Conservation (phyloP, 2,329 filamentous ascomycete genomes). For the Macrophomina pseudophaseolina region DNA sequence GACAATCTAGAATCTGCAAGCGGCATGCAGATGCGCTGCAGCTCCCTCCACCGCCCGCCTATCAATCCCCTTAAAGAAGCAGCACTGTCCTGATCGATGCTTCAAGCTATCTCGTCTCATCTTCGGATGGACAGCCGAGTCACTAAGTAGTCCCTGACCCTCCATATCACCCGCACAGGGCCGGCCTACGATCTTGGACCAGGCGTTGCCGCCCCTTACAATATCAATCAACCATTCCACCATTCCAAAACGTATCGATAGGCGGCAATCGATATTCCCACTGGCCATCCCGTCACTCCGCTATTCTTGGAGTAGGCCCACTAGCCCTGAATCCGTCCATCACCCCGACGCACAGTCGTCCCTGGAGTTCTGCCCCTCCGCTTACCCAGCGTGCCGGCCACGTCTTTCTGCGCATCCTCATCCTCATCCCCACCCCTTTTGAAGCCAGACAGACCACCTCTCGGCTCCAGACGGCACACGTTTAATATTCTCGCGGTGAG, state of each 20-base stretch:
- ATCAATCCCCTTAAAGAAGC: constrained; percentile 6
- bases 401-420: constrained; percentile 13
- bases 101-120: constrained; percentile 20
- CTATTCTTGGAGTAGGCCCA: constrained; percentile 11
- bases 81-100: constrained; percentile 1
- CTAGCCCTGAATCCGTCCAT: constrained; percentile 14
- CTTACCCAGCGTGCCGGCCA: neutral
- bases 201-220: constrained; percentile 15
- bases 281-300: constrained; percentile 2
- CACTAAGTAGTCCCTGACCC: constrained; percentile 9
- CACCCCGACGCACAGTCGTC: constrained; percentile 10
- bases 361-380: neutral
- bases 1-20: constrained; percentile 14
- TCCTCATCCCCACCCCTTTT: constrained; percentile 21
- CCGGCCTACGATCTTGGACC: constrained; percentile 2
- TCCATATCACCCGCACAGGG: constrained; percentile 5
- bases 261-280: constrained; percentile 21
- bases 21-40: constrained; percentile 11
- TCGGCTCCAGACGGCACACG: constrained; percentile 22
- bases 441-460: constrained; percentile 9
- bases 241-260: constrained; percentile 21
- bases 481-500: constrained; percentile 18
- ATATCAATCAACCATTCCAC: constrained; percentile 7
- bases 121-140: constrained; percentile 11
- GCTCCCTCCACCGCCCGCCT: constrained; percentile 13